These are phyloP conservation scores for Tolypocladium tundrense DNA, from an alignment of 2,329 filamentous ascomycete genomes.

Conservation along the genomic window DNA sequence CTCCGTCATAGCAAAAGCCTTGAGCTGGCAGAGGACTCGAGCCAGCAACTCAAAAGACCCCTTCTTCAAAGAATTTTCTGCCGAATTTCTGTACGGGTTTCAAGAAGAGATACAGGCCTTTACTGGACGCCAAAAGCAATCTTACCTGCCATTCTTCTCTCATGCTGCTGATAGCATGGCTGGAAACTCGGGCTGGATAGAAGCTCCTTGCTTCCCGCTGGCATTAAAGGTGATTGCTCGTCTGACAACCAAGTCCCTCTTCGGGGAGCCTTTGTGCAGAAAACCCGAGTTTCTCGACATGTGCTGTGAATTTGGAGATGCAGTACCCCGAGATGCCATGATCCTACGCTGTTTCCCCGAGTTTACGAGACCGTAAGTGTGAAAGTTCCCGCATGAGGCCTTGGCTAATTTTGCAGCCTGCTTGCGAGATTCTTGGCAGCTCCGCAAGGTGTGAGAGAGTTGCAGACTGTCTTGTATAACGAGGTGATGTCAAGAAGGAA, in stretches of 20 bases:
- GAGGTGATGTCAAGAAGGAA: constrained; percentile 4
- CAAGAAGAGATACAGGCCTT: constrained; percentile 1
- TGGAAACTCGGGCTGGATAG: constrained; percentile 1
- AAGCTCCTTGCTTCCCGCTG: constrained; percentile 7
- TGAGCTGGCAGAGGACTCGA: constrained; percentile 7
- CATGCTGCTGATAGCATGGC: not conserved
- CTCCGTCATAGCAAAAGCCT: constrained; percentile 5
- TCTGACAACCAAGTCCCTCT: constrained; percentile 6
- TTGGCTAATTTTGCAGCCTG: not conserved
- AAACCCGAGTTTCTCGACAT: constrained; percentile 4
- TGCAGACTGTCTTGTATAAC: constrained; percentile 1
- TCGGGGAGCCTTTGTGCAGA: constrained; percentile 6
- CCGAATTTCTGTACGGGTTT: constrained; percentile 6
- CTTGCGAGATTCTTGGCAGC: constrained; percentile 2
- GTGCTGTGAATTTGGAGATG: constrained; percentile 5
- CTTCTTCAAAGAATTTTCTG: constrained; percentile 6
- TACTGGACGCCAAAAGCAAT: not conserved
- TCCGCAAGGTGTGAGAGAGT: not conserved
- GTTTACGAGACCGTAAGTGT: constrained; percentile 3
- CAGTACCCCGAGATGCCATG: constrained; percentile 5
- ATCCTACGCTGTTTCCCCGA: constrained; percentile 4
- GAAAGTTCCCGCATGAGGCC: not conserved
- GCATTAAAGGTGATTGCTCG: constrained; percentile 6
- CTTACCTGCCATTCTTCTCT: not conserved
- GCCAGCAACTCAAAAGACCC: constrained; percentile 5